Base-by-base conservation (phyloP, 371 early-diverging fungal species). In the Amoeboaphelidium protococcarum region DNA sequence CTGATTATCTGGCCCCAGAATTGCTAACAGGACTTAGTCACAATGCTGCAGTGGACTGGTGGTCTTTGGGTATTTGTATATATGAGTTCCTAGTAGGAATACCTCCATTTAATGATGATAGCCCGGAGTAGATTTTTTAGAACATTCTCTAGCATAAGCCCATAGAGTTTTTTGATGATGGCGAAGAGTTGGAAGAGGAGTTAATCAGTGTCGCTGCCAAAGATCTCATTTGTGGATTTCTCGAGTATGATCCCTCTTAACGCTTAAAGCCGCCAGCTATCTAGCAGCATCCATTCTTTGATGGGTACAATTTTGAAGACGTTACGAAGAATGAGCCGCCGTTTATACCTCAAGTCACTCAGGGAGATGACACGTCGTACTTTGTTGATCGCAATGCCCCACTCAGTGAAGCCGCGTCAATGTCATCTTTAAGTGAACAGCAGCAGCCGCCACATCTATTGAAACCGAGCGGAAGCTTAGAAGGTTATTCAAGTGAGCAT, bases 1-100 rank as follows among this genome's bases (percentile, higher is more conserved):
- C 95, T 0, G 98, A 95, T 58, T 97, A 94, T 51, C 64, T 95
- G 50, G 90, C 95, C 0, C 95, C 94, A 0, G 96, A 94, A 54
- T 61, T 83, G 41, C 60, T 86, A 26, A 65, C 79, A 3, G 82
- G 81, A 1, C 64, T 79, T 19, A 76, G 76, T 16, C 82, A 86
- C 52, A 78, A 67, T 19, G 53, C 49, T 21, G 52, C n/a, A 0
- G 85, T 84, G 19, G 97, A 97, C 57, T 88, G 86, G 80, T 94
- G 92, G 92, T 71, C 87, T 0, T 56, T 88, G 6, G 95, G 89
- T 13, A 74, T 89, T 20, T 77, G 86, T 45, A 54, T 89, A 31
- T 91, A 78, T 55, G 91, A 94, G 63, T 73, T 86, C 53, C 55
- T 87, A 50, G 64, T 67, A 1, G 87, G 86, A 47, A 73, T 71